Conservation (phyloP, 2,329 filamentous ascomycete genomes). For the Calonectria hawksworthii region DNA sequence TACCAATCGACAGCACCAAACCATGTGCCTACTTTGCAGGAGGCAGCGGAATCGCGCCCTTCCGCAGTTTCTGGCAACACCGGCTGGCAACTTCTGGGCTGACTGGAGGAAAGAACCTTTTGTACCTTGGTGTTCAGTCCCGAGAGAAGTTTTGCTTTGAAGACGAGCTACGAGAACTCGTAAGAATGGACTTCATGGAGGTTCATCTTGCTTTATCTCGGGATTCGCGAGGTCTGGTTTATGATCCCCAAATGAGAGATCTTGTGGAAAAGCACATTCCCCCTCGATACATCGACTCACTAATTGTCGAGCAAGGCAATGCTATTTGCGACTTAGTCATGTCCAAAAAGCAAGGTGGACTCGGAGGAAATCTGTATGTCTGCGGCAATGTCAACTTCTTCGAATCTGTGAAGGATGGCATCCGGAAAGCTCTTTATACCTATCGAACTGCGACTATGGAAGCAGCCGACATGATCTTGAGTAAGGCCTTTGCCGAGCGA, state of each 20-base stretch:
- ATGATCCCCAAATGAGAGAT: slow-evolving; percentile 56
- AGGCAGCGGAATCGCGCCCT: slow-evolving; percentile 67
- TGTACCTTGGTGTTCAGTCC: slow-evolving; percentile 67
- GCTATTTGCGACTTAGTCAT: slow-evolving; percentile 68
- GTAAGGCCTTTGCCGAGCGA: slow-evolving; percentile 67
- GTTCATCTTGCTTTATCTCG: slow-evolving; percentile 67
- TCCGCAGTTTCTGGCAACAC: slow-evolving; percentile 67
- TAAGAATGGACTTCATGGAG: slow-evolving; percentile 64
- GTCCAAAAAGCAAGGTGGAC: slow-evolving; percentile 68
- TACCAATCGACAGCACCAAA: slow-evolving; percentile 63
- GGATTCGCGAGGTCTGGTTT: slow-evolving; percentile 61
- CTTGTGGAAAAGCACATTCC: slow-evolving; percentile 64
- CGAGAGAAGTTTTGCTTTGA: slow-evolving; percentile 58
- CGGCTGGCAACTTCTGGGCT: slow-evolving; percentile 51
- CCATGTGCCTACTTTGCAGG: slow-evolving; percentile 68
- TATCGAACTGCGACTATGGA: slow-evolving; percentile 66
- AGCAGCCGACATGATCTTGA: slow-evolving; percentile 63
- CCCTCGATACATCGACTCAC: slow-evolving; percentile 65
- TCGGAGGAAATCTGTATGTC: slow-evolving; percentile 54
- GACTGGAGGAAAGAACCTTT: slow-evolving; percentile 59
- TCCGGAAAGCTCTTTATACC: slow-evolving; percentile 68
- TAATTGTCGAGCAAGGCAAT: slow-evolving; percentile 65
- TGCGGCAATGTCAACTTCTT: slow-evolving; percentile 48
- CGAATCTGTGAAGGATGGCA: slow-evolving; percentile 69
- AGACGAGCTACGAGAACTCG: slow-evolving; percentile 38